Conservation (phyloP, 2,329 filamentous ascomycete genomes). For the Fusarium pseudograminearum region DNA sequence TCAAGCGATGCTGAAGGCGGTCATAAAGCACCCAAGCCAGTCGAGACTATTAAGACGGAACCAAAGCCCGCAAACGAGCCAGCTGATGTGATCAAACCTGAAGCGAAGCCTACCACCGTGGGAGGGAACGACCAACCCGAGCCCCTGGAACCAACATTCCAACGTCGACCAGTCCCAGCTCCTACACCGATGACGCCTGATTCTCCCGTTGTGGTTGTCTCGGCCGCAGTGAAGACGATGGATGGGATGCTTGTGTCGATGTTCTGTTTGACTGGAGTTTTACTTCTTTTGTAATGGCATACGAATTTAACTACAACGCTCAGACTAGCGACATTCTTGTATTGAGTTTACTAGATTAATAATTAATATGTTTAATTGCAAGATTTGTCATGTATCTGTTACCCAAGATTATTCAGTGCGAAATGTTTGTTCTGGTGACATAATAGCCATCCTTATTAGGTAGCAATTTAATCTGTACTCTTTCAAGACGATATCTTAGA, state of each 20-base stretch:
- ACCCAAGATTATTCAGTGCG: fast-evolving
- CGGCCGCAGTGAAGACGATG: neutral
- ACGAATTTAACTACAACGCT: fast-evolving
- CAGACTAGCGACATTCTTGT: fast-evolving
- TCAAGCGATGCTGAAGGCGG: neutral
- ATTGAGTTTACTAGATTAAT: neutral
- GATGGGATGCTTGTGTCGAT: neutral
- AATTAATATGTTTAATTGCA: too few species aligned
- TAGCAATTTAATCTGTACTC: too few species aligned
- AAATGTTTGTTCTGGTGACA: too few species aligned
- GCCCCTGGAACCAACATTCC: neutral
- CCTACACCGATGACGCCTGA: neutral
- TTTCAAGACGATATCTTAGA: too few species aligned
- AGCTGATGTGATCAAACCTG: neutral
- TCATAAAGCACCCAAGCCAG: neutral
- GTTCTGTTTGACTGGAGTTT: neutral
- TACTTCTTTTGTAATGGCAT: neutral
- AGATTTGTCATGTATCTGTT: too few species aligned
- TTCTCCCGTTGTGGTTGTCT: neutral
- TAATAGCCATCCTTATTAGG: fast-evolving
- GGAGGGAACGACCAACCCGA: neutral
- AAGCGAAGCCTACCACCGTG: neutral
- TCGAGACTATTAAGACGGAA: too few species aligned
- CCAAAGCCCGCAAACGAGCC: neutral
- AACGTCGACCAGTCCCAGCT: neutral